Base-by-base conservation (phyloP, 1,139 yeast species). In the Hansenula lynferdii region DNA sequence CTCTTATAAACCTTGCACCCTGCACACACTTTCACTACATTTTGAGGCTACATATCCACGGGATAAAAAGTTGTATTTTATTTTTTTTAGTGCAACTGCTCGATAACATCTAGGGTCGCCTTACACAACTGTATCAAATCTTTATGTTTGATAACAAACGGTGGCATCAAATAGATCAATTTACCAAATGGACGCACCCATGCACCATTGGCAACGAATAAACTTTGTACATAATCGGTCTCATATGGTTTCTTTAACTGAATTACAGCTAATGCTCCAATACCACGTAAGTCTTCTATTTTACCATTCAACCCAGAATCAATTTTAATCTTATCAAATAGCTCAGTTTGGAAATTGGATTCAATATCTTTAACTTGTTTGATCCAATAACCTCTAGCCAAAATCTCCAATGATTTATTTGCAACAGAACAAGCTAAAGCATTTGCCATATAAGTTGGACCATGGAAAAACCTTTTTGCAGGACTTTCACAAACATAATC, bases 391-490 rank as follows among this genome's bases (percentile, higher is more conserved):
- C 58, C 41, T 43, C 56, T 37, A 40, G 50, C 26, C 35, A 58
- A 29, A 41, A 53, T 59, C 28, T 61, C 58, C 28, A 63, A 40
- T 8, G 60, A 60, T 8, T 56, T 58, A 36, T 51, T 43, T 7
- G 63, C 61, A 6, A 61, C 59, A 8, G 57, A 51, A 44, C 67
- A 63, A 4, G 63, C 61, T 32, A 62, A 48, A 9, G 69, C 65
- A 31, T 64, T 59, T 1, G 61, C 66, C 56, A 61, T 56, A 43
- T 57, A 63, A 0, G 69, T 64, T 17, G 65, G 64, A 9, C 68
- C 68, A 43, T 63, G 69, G 54, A 48, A 51, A 26, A 53, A 42
- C 31, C 42, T 36, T 6, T 55, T 55, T 4, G 46, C 47, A 2
- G 57, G 50, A 21, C 52, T 50, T 14, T 46, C 43, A 17, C 50